Evolutionary conservation across 352 stramenopile genomes (phyloP), one percentile per base, ranked within the genome.

Genomic region (Pythium periplocum): DNA sequence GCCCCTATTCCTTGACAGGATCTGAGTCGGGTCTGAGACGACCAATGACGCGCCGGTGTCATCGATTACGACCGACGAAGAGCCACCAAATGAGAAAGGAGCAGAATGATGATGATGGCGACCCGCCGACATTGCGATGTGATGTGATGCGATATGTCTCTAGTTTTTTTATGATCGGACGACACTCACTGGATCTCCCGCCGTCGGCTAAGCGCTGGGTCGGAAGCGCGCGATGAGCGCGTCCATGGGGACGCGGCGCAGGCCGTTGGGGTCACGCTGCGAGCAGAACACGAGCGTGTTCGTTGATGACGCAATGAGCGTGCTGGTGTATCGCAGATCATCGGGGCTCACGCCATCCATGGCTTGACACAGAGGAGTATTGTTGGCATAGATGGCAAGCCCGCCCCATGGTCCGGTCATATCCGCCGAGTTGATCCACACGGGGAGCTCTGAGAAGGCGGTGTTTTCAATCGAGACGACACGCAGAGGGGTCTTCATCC

Each of bases 401-500:
- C 17, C 17, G 17, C 17, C 17, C 17, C 17, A 26, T 26, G 17
- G 17, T 26, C 17, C 17, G 17, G 17, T 26, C 17, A 26, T 26
- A 26, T 26, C 17, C 17, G 17, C 17, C 17, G 17, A 26, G 17
- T 43, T 45, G 41, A 63, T 45, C 48, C 44, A 66, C 6, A 17
- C 35, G 9, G 66, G 59, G 9, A 69, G 40, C 31, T 53, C 45
- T 9, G 47, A 39, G 12, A 75, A 17, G 36, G 8, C 47, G 4
- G 64, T 71, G 45, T 72, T 61, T 40, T 75, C 67, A 42, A 75
- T 61, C 12, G 67, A 75, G 8, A 61, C 41, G 12, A 61, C 12
- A 4, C 44, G 43, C 4, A 53, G 26, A 4, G 48, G 44, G 4
- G n/a, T 43, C 0, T 47, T 48, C 36, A 70, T 39, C 4, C 54